Base-by-base conservation (phyloP, 225 moss, liverwort and hornwort genomes). In the Takakia lepidozioides region DNA sequence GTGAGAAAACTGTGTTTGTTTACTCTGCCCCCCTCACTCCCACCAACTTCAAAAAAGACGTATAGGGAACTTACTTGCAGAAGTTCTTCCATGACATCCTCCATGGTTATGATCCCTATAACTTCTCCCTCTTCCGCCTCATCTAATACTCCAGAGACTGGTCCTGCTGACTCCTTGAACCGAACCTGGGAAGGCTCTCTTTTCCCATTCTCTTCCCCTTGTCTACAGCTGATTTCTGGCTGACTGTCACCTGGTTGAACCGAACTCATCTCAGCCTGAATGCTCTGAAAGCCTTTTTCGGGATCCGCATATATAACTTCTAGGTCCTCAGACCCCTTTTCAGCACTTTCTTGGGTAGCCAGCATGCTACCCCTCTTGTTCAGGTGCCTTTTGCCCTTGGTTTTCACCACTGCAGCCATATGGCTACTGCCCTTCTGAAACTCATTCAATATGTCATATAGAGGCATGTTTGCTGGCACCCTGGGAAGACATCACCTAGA, bases 21-120 rank as follows among this genome's bases (percentile, higher is more conserved):
- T 6, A n/a, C 32, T 32, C 32, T 32, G 11, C 32, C 6, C 11
- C 32, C 1, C 32, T 32, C 32, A 32, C 32, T 0, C 32, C 11
- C 11, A 32, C n/a, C n/a, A n/a, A n/a, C n/a, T n/a, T n/a, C n/a
- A n/a, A n/a, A n/a, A n/a, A n/a, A n/a, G n/a, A n/a, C n/a, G n/a
- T n/a, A n/a, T n/a, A n/a, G n/a, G n/a, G n/a, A 32, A 32, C 38
- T 2, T 64, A 93, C 92, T 78, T 88, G 93, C 25, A 93, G 36
- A 58, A 93, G 86, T 61, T 93, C 88, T 61, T 93, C 93, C 52
- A 93, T 88, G 23, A 93, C 85, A 55, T 93, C 93, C 55, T 86
- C 92, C 85, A 93, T 66, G 2, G 88, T 93, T 46, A 93, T 81
- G 29, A 93, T 88, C 29, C 92, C 92, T 47, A 93, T 78, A 19